Evolutionary conservation across 345 rosid species (phyloP).

Genomic region (Linum lewisii): DNA sequence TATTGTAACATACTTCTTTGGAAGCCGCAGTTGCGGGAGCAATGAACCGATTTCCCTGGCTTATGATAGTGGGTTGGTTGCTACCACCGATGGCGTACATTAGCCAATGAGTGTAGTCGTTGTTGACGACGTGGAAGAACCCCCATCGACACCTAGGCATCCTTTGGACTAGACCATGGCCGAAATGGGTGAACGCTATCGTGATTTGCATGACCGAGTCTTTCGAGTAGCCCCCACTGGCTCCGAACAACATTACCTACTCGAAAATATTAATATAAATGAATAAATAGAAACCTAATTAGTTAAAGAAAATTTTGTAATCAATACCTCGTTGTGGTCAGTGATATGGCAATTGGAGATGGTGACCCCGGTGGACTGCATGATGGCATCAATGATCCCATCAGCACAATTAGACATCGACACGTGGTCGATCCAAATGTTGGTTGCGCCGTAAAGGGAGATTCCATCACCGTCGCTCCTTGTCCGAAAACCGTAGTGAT

Average conservation of each 20-base stretch:
- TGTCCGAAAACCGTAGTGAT: constrained; percentile 2
- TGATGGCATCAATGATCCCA: not conserved
- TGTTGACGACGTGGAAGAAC: constrained; percentile 11
- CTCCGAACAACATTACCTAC: constrained; percentile 9
- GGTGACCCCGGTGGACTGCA: constrained; percentile 5
- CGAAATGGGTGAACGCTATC: constrained; percentile 4
- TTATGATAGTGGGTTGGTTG: constrained; percentile 4
- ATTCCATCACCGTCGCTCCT: constrained; percentile 7
- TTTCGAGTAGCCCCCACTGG: not conserved
- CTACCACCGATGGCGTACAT: constrained; percentile 12
- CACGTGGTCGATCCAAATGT: constrained; percentile 5
- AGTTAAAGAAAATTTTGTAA: no score
- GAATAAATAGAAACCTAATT: no score
- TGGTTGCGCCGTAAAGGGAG: not conserved
- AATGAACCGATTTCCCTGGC: constrained; percentile 8
- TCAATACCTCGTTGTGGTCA: constrained; percentile 8
- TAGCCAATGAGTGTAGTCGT: constrained; percentile 11
- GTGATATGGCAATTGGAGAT: constrained; percentile 8
- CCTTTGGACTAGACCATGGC: constrained; percentile 5
- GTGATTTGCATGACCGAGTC: constrained; percentile 9
- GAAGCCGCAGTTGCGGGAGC: not conserved
- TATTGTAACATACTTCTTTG: not conserved
- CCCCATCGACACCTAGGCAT: constrained; percentile 12
- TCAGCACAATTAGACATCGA: constrained; percentile 4
- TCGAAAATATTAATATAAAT: no score